phyloP scores from a whole-genome alignment of 768 basidiomycete species.

The Filobasidium wieringae region DNA sequence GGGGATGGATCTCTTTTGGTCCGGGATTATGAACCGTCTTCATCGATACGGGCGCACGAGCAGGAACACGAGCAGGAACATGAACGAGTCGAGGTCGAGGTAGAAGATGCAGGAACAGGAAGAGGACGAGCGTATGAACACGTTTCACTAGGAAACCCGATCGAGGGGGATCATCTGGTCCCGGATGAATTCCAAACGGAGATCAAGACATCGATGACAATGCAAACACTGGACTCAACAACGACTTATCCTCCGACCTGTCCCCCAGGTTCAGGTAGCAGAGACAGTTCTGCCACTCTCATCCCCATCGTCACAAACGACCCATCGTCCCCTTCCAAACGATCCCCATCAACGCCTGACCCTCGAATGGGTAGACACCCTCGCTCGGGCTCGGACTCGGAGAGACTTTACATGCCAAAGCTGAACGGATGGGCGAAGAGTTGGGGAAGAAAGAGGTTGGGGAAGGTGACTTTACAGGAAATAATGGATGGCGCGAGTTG shows the following conservation, averaged over 20 bases:
- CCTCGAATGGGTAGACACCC: background rate
- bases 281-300: background rate
- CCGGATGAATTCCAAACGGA: too few species aligned
- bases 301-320: background rate
- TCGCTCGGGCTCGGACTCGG: background rate
- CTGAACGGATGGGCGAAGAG: background rate
- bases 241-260: background rate
- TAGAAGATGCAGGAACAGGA: too few species aligned
- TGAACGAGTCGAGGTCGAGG: too few species aligned
- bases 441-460: slow-evolving; percentile 17
- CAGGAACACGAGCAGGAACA: too few species aligned
- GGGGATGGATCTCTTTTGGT: too few species aligned
- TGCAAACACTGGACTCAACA: background rate
- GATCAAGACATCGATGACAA: too few species aligned
- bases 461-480: background rate
- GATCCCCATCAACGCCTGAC: background rate
- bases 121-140: too few species aligned
- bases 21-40: too few species aligned
- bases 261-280: background rate
- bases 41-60: too few species aligned
- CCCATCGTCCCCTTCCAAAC: background rate
- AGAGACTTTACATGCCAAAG: background rate
- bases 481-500: slow-evolving; percentile 12
- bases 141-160: too few species aligned
- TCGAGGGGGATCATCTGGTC: too few species aligned